phyloP scores from a whole-genome alignment of 2,329 filamentous ascomycete species.

The Cladosporium sp. region DNA sequence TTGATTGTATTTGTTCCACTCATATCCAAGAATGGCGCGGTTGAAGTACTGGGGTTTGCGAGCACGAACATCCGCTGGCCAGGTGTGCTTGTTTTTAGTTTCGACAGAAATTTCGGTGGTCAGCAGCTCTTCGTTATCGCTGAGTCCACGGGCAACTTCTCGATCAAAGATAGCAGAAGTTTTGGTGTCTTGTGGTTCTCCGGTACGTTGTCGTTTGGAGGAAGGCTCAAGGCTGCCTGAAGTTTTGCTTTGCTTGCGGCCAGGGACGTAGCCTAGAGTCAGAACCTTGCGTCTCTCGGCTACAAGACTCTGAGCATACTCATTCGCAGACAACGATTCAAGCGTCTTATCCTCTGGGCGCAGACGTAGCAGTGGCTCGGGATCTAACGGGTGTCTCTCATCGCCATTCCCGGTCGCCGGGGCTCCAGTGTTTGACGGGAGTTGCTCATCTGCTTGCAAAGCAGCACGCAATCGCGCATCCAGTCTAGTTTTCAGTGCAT shows the following conservation, averaged over 20 bases:
- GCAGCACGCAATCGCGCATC: constrained; percentile 29
- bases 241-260: constrained; percentile 38
- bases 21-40: constrained; percentile 96
- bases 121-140: constrained; percentile 95
- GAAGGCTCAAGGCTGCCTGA: constrained; percentile 12
- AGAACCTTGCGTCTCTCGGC: constrained; percentile 57
- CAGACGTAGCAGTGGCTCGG: constrained; percentile 61
- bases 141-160: constrained; percentile 83
- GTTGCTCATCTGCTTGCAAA: constrained; percentile 28
- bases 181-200: constrained; percentile 13
- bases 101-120: constrained; percentile 78
- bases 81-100: constrained; percentile 59
- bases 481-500: constrained; percentile 50
- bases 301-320: constrained; percentile 54
- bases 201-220: constrained; percentile 27
- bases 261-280: constrained; percentile 65
- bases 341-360: constrained; percentile 58
- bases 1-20: constrained; percentile 99
- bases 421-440: constrained; percentile 23
- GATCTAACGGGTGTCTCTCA: constrained; percentile 46
- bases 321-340: constrained; percentile 53
- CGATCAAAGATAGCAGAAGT: constrained; percentile 52
- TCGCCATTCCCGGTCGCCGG: constrained; percentile 1
- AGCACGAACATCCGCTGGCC: constrained; percentile 48
- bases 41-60: constrained; percentile 97